Conservation (phyloP, 202 grass and related monocot species). For the Sporobolus alterniflorus region DNA sequence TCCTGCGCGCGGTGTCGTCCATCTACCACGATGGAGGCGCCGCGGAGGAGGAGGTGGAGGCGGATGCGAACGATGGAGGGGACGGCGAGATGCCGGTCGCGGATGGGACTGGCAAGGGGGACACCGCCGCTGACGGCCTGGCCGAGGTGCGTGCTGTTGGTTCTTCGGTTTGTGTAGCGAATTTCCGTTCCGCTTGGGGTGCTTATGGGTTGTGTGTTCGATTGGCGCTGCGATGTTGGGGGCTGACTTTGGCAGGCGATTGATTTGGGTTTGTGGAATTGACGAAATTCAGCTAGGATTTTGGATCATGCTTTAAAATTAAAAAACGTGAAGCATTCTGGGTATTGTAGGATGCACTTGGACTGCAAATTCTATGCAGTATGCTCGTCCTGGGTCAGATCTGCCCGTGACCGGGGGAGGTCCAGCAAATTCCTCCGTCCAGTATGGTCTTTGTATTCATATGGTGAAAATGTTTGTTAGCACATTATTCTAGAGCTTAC, state of each 20-base stretch:
- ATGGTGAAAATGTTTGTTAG: neutral
- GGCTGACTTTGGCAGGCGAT: neutral
- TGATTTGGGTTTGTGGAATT: neutral
- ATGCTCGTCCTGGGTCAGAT: neutral
- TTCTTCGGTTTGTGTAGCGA: neutral
- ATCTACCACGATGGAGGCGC: slow-evolving; percentile 66
- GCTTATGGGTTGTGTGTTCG: neutral
- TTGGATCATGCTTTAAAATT: neutral
- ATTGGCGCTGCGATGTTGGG: neutral
- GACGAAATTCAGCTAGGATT: slow-evolving; percentile 18
- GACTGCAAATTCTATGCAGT: neutral
- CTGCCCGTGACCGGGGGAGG: neutral
- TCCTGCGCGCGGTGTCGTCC: slow-evolving; percentile 72
- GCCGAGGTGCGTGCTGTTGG: slow-evolving; percentile 29
- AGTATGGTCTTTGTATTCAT: neutral
- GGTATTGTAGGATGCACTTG: slow-evolving; percentile 9
- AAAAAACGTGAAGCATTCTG: neutral
- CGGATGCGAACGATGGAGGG: neutral
- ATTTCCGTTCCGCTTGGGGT: neutral
- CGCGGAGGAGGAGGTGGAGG: slow-evolving; percentile 8
- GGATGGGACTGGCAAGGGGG: slow-evolving; percentile 11
- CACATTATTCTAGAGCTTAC: neutral
- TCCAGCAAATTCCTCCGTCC: neutral
- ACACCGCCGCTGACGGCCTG: neutral
- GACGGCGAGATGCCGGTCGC: neutral